Evolutionary conservation across 352 stramenopile species (phyloP), one percentile per base, ranked within the genome.

Genomic region (Phytopythium sindhum): DNA sequence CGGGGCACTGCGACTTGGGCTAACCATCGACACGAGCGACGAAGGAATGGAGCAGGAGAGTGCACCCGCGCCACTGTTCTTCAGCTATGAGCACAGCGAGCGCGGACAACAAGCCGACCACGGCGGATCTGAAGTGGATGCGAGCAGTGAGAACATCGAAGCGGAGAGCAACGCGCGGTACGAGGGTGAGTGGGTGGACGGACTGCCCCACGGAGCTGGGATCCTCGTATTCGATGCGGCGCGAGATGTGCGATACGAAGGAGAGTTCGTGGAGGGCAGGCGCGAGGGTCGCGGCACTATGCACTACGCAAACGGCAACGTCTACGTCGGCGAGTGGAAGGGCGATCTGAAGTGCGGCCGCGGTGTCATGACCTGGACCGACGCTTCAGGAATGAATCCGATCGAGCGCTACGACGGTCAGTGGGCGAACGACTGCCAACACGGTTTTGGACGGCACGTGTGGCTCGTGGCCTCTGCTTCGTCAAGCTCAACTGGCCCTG

Each of bases 371-470:
- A 70, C 74, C 33, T 97, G 90, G 90, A 68, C 74, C 29, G 64
- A 63, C 4, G 41, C 21, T 4, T 11, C 44, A 2, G 54, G 54
- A 9, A 66, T 70, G 67, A 55, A 53, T 17, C 64, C 72, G 3
- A 26, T 80, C 12, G 79, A 90, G 63, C 75, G 76, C 29, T 97
- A 96, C 66, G 77, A 86, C 29, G 88, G 89, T 2, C 47, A 80
- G n/a, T 97, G 88, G 88, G 37, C 66, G 15, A 64, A 84, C 42
- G 89, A 95, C 63, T 73, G 70, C 19, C 87, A 85, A 45, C 66
- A 96, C 50, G 90, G 90, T n/a, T 74, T 84, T 63, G 90, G 90
- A 11, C 73, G 81, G 17, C 88, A 96, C 56, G 82, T 94, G 11
- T 97, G 90, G 90, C 69, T 81, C 11, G 23, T 68, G 17, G 69